phyloP scores from a whole-genome alignment of 371 early-diverging fungal species.

The Mortierella sp. region DNA sequence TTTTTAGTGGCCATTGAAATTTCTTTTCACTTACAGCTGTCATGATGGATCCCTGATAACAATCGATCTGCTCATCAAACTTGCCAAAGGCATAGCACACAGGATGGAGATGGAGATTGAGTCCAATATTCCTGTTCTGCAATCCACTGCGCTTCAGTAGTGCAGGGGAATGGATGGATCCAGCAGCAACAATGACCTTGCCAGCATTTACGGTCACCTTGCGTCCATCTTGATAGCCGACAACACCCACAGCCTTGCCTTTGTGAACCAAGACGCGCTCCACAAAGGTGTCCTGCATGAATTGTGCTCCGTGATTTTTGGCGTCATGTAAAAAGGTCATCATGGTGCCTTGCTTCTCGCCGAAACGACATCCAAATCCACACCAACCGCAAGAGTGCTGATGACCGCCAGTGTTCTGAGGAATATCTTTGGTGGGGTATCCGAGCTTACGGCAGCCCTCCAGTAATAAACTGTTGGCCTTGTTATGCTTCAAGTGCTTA shows the following conservation, averaged over 20 bases:
- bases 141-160: constrained; percentile 73
- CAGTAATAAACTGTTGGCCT: constrained; percentile 64
- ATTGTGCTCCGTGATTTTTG: constrained; percentile 64
- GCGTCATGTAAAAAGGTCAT: constrained; percentile 79
- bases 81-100: constrained; percentile 67
- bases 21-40: constrained; percentile 62
- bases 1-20: too few relatives aligned
- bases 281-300: constrained; percentile 69
- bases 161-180: constrained; percentile 76
- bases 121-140: constrained; percentile 79
- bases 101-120: constrained; percentile 74
- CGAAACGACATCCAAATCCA: constrained; percentile 74
- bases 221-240: constrained; percentile 32
- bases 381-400: constrained; percentile 77
- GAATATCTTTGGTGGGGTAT: constrained; percentile 63
- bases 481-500: constrained; percentile 68
- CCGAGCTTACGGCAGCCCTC: constrained; percentile 78
- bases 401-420: constrained; percentile 73
- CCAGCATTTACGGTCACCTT: constrained; percentile 58
- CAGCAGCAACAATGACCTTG: constrained; percentile 73
- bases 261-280: constrained; percentile 62
- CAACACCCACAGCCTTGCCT: constrained; percentile 62
- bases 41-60: constrained; percentile 75
- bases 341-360: constrained; percentile 76
- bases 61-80: constrained; percentile 64